These are phyloP conservation scores for Teratosphaeria nubilosa DNA, from an alignment of 2,329 filamentous ascomycete species.

Conservation along the genomic window DNA sequence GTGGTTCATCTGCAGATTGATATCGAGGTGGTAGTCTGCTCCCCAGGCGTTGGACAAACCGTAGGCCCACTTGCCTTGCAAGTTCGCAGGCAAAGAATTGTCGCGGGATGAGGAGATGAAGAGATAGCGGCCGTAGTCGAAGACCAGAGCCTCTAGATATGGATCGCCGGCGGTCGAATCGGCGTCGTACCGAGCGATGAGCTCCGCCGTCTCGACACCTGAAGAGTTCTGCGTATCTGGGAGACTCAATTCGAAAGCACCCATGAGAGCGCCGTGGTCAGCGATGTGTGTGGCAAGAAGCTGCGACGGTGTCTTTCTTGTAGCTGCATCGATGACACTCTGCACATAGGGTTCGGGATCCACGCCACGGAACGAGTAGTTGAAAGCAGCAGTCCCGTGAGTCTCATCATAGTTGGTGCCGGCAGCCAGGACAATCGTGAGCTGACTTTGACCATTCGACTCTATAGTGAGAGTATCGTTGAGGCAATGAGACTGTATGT, in stretches of 20 bases:
- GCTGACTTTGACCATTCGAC: constrained; percentile 16
- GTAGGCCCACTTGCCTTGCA: constrained; percentile 48
- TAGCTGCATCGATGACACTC: constrained; percentile 24
- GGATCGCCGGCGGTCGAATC: constrained; percentile 29
- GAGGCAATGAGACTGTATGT: constrained; percentile 13
- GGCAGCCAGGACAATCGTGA: constrained; percentile 34
- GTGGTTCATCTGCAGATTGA: constrained; percentile 54
- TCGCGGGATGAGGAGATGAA: constrained; percentile 45
- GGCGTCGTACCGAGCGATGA: constrained; percentile 23
- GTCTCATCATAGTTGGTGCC: constrained; percentile 43
- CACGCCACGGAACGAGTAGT: constrained; percentile 40
- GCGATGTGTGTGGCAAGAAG: constrained; percentile 29
- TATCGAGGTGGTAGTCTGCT: constrained; percentile 48
- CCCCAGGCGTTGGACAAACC: constrained; percentile 39
- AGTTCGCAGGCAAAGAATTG: constrained; percentile 45
- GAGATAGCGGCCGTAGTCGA: constrained; percentile 45
- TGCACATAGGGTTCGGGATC: constrained; percentile 36
- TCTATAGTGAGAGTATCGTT: constrained; percentile 22
- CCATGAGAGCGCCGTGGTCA: constrained; percentile 33
- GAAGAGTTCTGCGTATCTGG: constrained; percentile 36
- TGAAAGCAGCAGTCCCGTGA: constrained; percentile 34
- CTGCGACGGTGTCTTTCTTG: constrained; percentile 21
- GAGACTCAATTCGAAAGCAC: constrained; percentile 34
- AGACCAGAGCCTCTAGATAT: constrained; percentile 43
- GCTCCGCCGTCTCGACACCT: constrained; percentile 28